Conservation (phyloP, 2,329 filamentous ascomycete genomes). For the Sporothrix protearum region DNA sequence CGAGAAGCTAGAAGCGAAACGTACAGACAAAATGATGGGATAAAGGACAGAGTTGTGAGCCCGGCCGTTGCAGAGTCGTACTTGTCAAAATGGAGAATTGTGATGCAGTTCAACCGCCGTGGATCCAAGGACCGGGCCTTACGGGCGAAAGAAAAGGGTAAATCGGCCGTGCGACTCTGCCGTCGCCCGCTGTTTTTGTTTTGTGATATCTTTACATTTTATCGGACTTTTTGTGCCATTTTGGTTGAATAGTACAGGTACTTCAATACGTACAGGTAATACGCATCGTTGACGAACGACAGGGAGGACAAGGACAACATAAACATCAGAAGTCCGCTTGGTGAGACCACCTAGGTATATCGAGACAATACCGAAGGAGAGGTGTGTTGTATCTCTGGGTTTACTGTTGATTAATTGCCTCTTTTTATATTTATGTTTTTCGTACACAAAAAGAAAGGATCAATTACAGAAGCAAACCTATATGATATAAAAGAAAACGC, state of each 20-base stretch:
- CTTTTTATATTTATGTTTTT: background rate
- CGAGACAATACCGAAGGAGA: no score
- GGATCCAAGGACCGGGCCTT: slow-evolving; percentile 17
- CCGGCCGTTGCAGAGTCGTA: slow-evolving; percentile 14
- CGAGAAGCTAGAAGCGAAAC: background rate
- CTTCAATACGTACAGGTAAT: background rate
- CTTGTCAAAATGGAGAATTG: background rate
- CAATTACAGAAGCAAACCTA: no score
- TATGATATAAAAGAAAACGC: no score
- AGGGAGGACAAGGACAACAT: background rate
- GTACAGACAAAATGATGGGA: background rate
- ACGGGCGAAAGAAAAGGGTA: slow-evolving; percentile 12
- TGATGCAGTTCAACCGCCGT: background rate
- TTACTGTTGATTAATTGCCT: background rate
- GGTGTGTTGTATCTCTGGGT: no score
- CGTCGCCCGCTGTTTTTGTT: slow-evolving; percentile 15
- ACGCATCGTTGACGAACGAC: background rate
- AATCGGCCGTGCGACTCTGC: slow-evolving; percentile 19
- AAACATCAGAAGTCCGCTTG: background rate
- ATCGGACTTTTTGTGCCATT: background rate
- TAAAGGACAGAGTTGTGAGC: background rate
- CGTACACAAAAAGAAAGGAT: no score
- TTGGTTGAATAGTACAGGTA: no score
- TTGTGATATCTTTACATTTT: background rate
- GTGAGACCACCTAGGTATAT: no score